Base-by-base conservation (phyloP, 2,329 filamentous ascomycete species). In the Botrytis tulipae region DNA sequence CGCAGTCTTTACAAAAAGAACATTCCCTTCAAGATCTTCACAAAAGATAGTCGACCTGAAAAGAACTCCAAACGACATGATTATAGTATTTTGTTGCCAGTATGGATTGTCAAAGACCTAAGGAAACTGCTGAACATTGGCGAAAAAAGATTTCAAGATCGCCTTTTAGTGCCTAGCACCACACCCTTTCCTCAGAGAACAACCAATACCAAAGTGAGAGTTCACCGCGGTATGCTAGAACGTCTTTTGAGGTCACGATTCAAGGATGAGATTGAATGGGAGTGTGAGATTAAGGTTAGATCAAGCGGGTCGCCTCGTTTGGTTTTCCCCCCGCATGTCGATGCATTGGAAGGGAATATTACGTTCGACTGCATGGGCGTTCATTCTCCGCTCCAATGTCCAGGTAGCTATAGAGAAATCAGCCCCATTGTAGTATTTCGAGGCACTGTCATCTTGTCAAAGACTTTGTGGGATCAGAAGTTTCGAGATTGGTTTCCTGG, bases 11-110 rank as follows among this genome's bases (percentile, higher is more conserved):
- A 29, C 48, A 42, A 20, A 16, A 68, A 57, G 48, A 12, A 20
- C 9, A 68, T 68, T 6, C 65, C 65, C 18, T 68, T 68, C 35
- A 68, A 68, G 37, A 40, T 68, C 20, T 68, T 42, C 18, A 68
- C 65, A 4, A 54, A 54, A 42, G 48, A 57, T 12, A 2, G 25
- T 7, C 46, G 16, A 6, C 32, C 65, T 22, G 46, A 42, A 32
- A 18, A 57, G n/a, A 42, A 9, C 5, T 22, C 16, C 4, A 14
- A 32, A 32, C 35, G 35, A 25, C 65, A 68, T 57, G 18, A 32
- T 22, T 68, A 57, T 54, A 68, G 65, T 42, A 25, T 68, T 29
- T 68, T 29, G 25, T 48, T 68, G 3, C 8, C 37, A 54, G 65
- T 18, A 16, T 22, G 22, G 29, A 57, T 18, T 29, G 54, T 68